Evolutionary conservation across 2,329 filamentous ascomycete genomes (phyloP), one percentile per base, ranked within the genome.

Genomic region (Diplocarpon mali): DNA sequence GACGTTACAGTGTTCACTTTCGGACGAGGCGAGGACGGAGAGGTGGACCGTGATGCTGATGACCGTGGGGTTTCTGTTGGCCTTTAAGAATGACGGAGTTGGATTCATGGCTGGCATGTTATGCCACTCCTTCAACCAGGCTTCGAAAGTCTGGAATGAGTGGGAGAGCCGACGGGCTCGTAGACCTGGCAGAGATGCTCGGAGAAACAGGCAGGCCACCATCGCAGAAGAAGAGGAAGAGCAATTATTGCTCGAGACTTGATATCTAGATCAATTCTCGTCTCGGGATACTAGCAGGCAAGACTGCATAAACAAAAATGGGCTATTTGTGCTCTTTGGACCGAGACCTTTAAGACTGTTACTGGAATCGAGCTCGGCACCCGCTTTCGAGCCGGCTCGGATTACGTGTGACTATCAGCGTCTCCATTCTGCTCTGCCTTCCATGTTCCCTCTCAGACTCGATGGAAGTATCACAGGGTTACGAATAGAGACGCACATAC

Each of bases 1-100:
- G 30, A 71, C 72, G 53, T 65, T 59, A 17, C 68, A 73, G 24
- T 69, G 73, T 15, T 66, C 70, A 7, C 62, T 84, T 2, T 76
- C 72, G 1, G 80, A 87, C 13, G 68, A 76, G 41, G 85, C 92
- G 64, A 73, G 79, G 37, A 74, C 73, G 45, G 78, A 86, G 61
- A 72, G 88, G 46, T 95, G 86, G 84, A 85, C 79, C 16, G 81
- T 95, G 0, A 93, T 95, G 88, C 71, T 95, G 47, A 81, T 89
- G 50, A 96, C 90, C 0, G 78, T 86, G 8, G 88, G 85, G 0
- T 75, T 83, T 2, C 73, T 94, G 43, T 64, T 96, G 40, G 87
- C 86, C 0, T 95, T 94, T 57, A 83, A 79, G 62, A 96, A 95
- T 59, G 89, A 94, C 64, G 88, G 82, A 0, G 75, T 95, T 5